Evolutionary conservation across 345 rosid species (phyloP).

Genomic region (Sisymbrium altissimum): DNA sequence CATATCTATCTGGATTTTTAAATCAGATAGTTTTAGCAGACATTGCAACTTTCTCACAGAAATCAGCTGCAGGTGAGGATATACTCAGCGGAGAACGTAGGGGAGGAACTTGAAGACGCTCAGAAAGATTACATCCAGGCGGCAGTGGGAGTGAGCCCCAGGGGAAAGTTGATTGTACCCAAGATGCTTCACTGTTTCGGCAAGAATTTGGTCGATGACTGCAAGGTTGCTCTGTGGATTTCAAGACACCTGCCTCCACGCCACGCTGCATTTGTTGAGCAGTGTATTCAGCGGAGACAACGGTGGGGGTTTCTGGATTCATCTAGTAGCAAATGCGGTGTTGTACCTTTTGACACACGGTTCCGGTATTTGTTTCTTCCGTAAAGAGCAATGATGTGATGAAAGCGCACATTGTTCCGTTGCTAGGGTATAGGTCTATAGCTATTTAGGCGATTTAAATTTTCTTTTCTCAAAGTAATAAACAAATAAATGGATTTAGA

Average conservation of each 20-base stretch:
- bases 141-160: slow-evolving; percentile 76
- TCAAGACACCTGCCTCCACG: slow-evolving; percentile 71
- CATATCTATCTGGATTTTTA: not conserved
- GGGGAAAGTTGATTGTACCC: slow-evolving; percentile 81
- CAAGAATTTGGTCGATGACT: slow-evolving; percentile 65
- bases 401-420: not conserved
- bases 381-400: slow-evolving; percentile 6
- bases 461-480: slow-evolving; percentile 9
- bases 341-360: slow-evolving; percentile 71
- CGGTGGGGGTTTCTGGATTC: slow-evolving; percentile 68
- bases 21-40: not conserved
- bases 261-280: slow-evolving; percentile 77
- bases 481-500: slow-evolving; percentile 2
- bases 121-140: slow-evolving; percentile 76
- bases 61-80: slow-evolving; percentile 58
- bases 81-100: slow-evolving; percentile 59
- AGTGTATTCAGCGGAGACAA: slow-evolving; percentile 67
- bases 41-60: not conserved
- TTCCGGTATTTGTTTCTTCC: slow-evolving; percentile 83
- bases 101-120: slow-evolving; percentile 77
- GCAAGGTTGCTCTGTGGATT: slow-evolving; percentile 75
- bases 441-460: slow-evolving; percentile 16
- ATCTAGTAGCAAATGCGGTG: slow-evolving; percentile 57
- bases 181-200: slow-evolving; percentile 80
- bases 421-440: slow-evolving; percentile 19